These are phyloP conservation scores for Leccinum subtestaceum DNA, from an alignment of 768 basidiomycete genomes.

Conservation along the genomic window DNA sequence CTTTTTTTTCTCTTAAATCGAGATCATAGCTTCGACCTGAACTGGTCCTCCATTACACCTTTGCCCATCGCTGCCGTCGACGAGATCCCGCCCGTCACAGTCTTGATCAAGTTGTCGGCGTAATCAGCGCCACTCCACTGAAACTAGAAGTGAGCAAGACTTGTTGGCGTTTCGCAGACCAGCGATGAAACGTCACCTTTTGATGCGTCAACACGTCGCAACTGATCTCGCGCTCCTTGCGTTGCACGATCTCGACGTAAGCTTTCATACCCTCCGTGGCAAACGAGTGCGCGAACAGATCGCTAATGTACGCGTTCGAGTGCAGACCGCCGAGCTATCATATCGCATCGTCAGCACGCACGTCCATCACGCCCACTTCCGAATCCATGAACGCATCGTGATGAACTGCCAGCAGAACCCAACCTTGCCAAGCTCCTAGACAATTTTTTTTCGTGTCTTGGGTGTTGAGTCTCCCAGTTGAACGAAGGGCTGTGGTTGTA, in stretches of 20 bases:
- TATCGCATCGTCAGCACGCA: too few species aligned
- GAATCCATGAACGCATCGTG: conserved; percentile 56
- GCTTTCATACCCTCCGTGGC: conserved; percentile 98
- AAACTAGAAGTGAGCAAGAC: conserved; percentile 15
- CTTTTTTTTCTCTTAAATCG: not conserved
- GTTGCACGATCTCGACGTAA: conserved; percentile 92
- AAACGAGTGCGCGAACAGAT: conserved; percentile 84
- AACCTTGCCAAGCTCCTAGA: conserved; percentile 92
- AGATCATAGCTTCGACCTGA: conserved; percentile 49
- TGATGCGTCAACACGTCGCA: conserved; percentile 98
- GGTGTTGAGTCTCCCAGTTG: conserved; percentile 86
- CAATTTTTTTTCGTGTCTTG: conserved; percentile 85
- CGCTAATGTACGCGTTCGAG: conserved; percentile 95
- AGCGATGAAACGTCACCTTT: conserved; percentile 53
- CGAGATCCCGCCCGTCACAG: conserved; percentile 95
- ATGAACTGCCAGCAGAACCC: conserved; percentile 99
- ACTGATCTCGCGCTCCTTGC: conserved; percentile 87
- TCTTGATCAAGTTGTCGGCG: conserved; percentile 87
- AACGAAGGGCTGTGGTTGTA: conserved; percentile 95
- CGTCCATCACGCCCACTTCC: not conserved
- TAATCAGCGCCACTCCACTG: conserved; percentile 97
- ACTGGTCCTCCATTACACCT: conserved; percentile 92
- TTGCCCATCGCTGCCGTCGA: conserved; percentile 99
- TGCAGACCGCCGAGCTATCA: conserved; percentile 98
- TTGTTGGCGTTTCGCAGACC: not conserved